These are phyloP conservation scores for Apiospora rasikravindrae DNA, from an alignment of 2,329 filamentous ascomycete genomes.

Conservation along the genomic window DNA sequence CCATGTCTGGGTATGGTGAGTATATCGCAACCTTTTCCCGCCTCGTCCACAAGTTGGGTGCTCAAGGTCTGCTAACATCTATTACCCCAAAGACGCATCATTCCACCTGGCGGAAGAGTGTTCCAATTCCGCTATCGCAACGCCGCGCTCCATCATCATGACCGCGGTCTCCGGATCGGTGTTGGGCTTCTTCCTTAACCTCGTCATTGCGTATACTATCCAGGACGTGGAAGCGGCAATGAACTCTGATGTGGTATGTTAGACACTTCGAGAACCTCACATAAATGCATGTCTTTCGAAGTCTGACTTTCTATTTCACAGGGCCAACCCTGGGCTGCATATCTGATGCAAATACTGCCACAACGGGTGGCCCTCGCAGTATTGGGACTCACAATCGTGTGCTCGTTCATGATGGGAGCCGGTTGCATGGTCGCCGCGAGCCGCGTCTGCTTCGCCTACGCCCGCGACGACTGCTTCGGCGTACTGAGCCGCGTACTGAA, in stretches of 20 bases:
- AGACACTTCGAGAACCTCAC: too few relatives aligned
- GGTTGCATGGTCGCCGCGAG: constrained; percentile 71
- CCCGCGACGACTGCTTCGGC: constrained; percentile 73
- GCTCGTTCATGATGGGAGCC: constrained; percentile 74
- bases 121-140: constrained; percentile 72
- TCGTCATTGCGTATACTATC: constrained; percentile 75
- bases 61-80: neutral
- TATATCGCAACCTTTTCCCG: too few relatives aligned
- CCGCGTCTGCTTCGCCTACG: constrained; percentile 75
- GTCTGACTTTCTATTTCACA: constrained; percentile 18
- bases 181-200: constrained; percentile 75
- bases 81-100: constrained; percentile 62
- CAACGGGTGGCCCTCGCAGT: constrained; percentile 65
- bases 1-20: constrained; percentile 39
- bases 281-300: neutral
- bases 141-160: constrained; percentile 73
- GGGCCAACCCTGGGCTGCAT: constrained; percentile 72
- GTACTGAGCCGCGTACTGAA: constrained; percentile 60
- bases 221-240: constrained; percentile 65
- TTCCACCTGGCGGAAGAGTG: constrained; percentile 80
- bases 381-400: constrained; percentile 69
- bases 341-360: constrained; percentile 69
- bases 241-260: constrained; percentile 57
- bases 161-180: constrained; percentile 70
- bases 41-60: too few relatives aligned